Evolutionary conservation across 768 basidiomycete genomes (phyloP), one percentile per base, ranked within the genome.

Genomic region (Calocybe cyanea): DNA sequence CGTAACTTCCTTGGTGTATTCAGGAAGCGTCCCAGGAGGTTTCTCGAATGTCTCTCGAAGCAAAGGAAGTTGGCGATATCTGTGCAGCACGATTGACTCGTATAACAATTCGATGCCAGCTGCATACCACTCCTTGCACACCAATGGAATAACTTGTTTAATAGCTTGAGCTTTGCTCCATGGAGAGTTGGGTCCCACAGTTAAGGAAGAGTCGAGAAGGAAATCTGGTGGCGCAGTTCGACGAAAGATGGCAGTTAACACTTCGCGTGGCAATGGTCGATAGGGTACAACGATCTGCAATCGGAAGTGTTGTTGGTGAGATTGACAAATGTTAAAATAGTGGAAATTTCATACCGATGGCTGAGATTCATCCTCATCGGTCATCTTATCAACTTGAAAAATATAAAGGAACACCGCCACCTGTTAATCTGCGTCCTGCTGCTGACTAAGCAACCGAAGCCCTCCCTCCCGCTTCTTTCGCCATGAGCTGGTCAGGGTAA

Each of bases 401-500:
- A n/a, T n/a, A n/a, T n/a, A n/a, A n/a, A n/a, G n/a, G n/a, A n/a
- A n/a, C n/a, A n/a, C n/a, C n/a, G n/a, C n/a, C n/a, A n/a, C n/a
- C n/a, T n/a, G n/a, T n/a, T n/a, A n/a, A n/a, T n/a, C n/a, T n/a
- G n/a, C n/a, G n/a, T n/a, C n/a, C n/a, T n/a, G 13, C 28, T 45
- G 48, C 38, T 52, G 56, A 54, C 53, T 55, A 43, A 52, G 50
- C 50, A 47, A 34, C 34, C 46, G 23, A 20, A 30, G 25, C 15
- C 20, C 38, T n/a, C n/a, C n/a, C n/a, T n/a, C n/a, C n/a, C n/a
- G n/a, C n/a, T n/a, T n/a, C n/a, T n/a, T n/a, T 39, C 7, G 46
- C 46, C 41, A 64, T 64, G 63, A 64, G 63, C 40, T 64, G 63
- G 63, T 59, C 60, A 15, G 63, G 63, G 63, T 60, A 51, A 39